Conservation (phyloP, 352 stramenopile genomes). For the Thalassiosira exigua region DNA sequence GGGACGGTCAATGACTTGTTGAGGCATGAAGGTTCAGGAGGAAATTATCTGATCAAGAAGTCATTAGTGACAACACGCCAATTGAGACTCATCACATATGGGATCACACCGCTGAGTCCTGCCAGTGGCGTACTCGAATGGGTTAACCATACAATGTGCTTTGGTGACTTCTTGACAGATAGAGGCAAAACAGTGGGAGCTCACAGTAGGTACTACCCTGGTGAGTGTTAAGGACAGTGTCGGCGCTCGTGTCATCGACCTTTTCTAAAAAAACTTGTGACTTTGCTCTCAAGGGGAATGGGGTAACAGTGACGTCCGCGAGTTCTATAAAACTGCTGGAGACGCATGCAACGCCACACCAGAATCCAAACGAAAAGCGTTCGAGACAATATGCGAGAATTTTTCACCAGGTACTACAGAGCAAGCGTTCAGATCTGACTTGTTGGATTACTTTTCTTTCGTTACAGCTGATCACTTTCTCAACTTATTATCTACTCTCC, state of each 20-base stretch:
- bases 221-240: slow-evolving; percentile 36
- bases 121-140: slow-evolving; percentile 97
- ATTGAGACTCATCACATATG: slow-evolving; percentile 94
- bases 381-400: slow-evolving; percentile 90
- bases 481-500: no score
- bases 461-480: no score
- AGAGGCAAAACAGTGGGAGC: slow-evolving; percentile 66
- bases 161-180: slow-evolving; percentile 88
- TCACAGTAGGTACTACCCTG: slow-evolving; percentile 94
- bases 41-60: slow-evolving; percentile 38
- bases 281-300: slow-evolving; percentile 81
- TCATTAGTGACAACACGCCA: slow-evolving; percentile 20
- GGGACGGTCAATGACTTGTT: slow-evolving; percentile 81
- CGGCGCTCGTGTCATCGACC: neutral
- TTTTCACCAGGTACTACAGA: slow-evolving; percentile 98
- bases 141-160: slow-evolving; percentile 95
- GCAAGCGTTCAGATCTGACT: no score
- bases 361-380: slow-evolving; percentile 80
- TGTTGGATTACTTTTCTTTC: no score
- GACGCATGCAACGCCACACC: slow-evolving; percentile 73
- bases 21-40: slow-evolving; percentile 33
- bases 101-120: slow-evolving; percentile 90
- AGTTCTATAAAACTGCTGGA: slow-evolving; percentile 65
- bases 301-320: slow-evolving; percentile 86
- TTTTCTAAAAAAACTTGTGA: neutral